Evolutionary conservation across 2,329 filamentous ascomycete genomes (phyloP), one percentile per base, ranked within the genome.

Genomic region (Botrytis paeoniae): DNA sequence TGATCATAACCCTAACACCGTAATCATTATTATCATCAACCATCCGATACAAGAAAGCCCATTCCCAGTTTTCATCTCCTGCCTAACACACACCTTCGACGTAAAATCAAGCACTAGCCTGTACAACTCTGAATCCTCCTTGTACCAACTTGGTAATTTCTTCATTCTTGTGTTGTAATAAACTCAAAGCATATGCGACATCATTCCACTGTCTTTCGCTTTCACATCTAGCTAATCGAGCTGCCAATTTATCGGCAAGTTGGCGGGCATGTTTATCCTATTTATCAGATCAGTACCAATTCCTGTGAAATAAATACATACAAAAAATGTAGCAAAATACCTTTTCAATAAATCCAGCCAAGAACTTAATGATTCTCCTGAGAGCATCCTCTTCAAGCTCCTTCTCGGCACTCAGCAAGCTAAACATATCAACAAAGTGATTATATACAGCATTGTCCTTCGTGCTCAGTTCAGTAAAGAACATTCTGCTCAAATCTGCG

Each of bases 361-460:
- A 83, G 83, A 99, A 99, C 80, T 94, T 94, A 76, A 99, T 88
- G 74, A 99, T 95, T 74, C 93, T 88, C 81, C 89, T 91, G 83
- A 99, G 91, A 37, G 92, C 89, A 78, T 97, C 94, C 81, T 98
- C 95, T 16, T 94, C 91, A 77, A 99, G 85, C 43, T 86, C 89
- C 70, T 89, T 88, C 78, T 97, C 95, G 0, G 94, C 92, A 73
- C 93, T 96, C 64, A 99, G 86, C 76, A 98, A 84, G 80, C 93
- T 95, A 83, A 99, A 99, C 93, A 99, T 98, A 81, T 99, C 96
- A 41, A 99, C 94, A 83, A 99, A 99, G 84, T 99, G 95, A 82
- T 99, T 99, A 83, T 99, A 99, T 3, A 99, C 94, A 3, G 96
- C 96, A 80, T 99, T 99, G 82, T 99, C 96, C 85, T 99, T 99